Percentiles rank a stretch among this genome's conserved stretches.
phyloP scores from a whole-genome alignment of 2,329 filamentous ascomycete genomes.

The Aspergillus transmontanensis region DNA sequence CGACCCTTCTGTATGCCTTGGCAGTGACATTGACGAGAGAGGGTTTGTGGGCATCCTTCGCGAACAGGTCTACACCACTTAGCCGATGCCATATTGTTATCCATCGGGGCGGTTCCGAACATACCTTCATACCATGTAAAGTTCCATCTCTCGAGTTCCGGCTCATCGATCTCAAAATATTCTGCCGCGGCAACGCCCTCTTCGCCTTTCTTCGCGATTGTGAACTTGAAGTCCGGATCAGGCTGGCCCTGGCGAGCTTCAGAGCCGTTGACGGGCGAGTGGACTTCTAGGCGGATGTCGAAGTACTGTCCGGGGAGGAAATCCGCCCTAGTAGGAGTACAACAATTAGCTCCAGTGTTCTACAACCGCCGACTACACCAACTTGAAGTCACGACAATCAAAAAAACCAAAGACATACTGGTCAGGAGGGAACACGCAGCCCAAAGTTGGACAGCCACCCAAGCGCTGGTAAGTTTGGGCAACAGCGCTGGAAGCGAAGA shows the following conservation, averaged over 20 bases:
- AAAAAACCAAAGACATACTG: conserved; percentile 44
- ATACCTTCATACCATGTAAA: conserved; percentile 79
- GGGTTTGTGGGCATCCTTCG: conserved; percentile 68
- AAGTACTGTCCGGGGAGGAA: conserved; percentile 84
- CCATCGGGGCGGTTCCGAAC: conserved; percentile 7
- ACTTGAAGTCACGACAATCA: neutral
- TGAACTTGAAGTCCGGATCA: conserved; percentile 73
- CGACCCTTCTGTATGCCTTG: conserved; percentile 75
- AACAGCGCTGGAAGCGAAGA: conserved; percentile 28
- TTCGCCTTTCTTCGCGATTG: conserved; percentile 66
- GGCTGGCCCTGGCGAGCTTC: conserved; percentile 72
- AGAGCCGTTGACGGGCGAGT: conserved; percentile 78
- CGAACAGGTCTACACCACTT: conserved; percentile 64
- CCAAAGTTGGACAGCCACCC: conserved; percentile 58
- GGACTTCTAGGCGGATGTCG: conserved; percentile 80
- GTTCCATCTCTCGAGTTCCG: conserved; percentile 75
- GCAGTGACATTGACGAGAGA: conserved; percentile 78
- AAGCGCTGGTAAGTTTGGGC: conserved; percentile 60
- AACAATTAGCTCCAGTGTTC: neutral
- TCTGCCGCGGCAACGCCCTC: conserved; percentile 58
- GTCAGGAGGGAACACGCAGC: conserved; percentile 61
- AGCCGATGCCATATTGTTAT: conserved; percentile 1
- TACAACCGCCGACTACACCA: neutral
- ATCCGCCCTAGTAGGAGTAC: conserved; percentile 59
- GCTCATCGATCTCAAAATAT: conserved; percentile 72